Evolutionary conservation across 768 basidiomycete genomes (phyloP), one percentile per base, ranked within the genome.

Genomic region (Austroboletus festivus): DNA sequence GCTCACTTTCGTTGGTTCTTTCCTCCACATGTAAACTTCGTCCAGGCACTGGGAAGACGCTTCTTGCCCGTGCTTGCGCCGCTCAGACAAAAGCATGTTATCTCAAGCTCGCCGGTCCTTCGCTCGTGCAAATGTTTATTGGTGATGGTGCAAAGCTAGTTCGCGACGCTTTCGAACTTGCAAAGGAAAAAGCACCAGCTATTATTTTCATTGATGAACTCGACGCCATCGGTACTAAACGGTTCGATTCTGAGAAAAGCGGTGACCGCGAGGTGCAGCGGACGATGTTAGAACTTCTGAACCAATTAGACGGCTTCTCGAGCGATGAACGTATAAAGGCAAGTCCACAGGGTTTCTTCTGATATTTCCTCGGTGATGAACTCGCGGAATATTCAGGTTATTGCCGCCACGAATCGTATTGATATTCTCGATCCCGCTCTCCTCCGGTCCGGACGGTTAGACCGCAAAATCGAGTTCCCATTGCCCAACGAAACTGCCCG

Each of bases 61-160:
- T 99, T 7, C 82, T 99, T 44, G 96, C 96, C 31, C 85, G 96
- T 68, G 96, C 96, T 37, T 98, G 96, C 69, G 96, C 96, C 4
- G 94, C 94, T 2, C 93, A 95, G 59, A 97, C 96, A 39, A 89
- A 95, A 56, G 96, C 96, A 8, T 98, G 95, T 68, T 99, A 95
- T 68, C 80, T 99, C 55, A 98, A 99, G 69, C 82, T 99, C 22
- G 96, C 96, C 30, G 96, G 93, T 18, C 95, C 96, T 21, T 94
- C 94, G 43, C 80, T 99, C 44, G 96, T 99, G 12, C 96, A 99
- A 71, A 99, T 98, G 96, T 99, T 95, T 69, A 99, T 99, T 57
- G 96, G 96, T 70, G 96, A 98, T 68, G 96, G 96, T 62, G 96
- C 96, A 46, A 98, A 97, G 69, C 83, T 99, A 43, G 96, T 99